Percentiles rank a stretch among this genome's conserved stretches.
Conservation (phyloP, 108 stramenopile genomes). For the Aurantiochytrium sp. region DNA sequence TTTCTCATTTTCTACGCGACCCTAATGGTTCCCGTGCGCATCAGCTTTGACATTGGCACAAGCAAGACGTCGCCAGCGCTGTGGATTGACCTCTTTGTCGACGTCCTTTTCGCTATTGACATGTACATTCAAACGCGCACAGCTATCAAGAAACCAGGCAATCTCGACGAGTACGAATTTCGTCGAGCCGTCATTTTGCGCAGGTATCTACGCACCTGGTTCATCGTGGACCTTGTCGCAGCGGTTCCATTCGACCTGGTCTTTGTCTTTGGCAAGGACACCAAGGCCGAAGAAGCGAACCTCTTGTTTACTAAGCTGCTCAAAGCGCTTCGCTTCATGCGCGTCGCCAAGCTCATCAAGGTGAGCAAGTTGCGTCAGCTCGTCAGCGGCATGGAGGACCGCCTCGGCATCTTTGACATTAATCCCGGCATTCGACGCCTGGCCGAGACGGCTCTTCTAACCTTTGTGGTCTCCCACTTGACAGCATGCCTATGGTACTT, state of each 20-base stretch:
- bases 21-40: neutral
- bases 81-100: neutral
- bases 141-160: neutral
- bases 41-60: neutral
- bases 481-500: neutral
- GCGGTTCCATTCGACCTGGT: neutral
- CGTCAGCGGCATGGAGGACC: neutral
- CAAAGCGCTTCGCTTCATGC: neutral
- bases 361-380: neutral
- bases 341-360: neutral
- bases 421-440: neutral
- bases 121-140: neutral
- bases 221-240: neutral
- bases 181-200: neutral
- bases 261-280: neutral
- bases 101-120: neutral
- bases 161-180: neutral
- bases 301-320: neutral
- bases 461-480: neutral
- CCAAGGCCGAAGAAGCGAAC: neutral
- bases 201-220: neutral
- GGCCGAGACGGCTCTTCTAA: neutral
- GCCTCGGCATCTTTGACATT: neutral
- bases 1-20: neutral
- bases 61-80: neutral